These are phyloP conservation scores for Backusella tarrabulga DNA, from an alignment of 192 early-diverging fungal genomes.

Conservation along the genomic window DNA sequence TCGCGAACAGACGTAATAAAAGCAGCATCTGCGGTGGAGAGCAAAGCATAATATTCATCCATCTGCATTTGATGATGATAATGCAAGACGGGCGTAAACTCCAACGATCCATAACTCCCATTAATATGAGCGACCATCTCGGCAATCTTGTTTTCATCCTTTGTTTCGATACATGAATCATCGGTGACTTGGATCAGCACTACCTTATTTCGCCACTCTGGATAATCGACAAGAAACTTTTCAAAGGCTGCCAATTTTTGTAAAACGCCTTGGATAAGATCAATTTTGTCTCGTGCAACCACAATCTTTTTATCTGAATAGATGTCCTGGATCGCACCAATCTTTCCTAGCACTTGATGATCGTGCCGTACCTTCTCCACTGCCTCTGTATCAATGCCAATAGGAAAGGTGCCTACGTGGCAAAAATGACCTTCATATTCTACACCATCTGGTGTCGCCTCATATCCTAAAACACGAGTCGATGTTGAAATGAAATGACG, in stretches of 20 bases:
- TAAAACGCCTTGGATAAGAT: constrained; percentile 89
- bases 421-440: constrained; percentile 79
- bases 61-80: constrained; percentile 89
- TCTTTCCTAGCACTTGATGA: constrained; percentile 72
- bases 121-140: constrained; percentile 94
- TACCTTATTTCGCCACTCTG: constrained; percentile 90
- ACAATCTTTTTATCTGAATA: constrained; percentile 93
- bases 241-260: constrained; percentile 96
- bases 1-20: constrained; percentile 92
- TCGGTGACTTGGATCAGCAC: constrained; percentile 96
- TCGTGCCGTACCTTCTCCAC: constrained; percentile 61
- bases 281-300: constrained; percentile 92
- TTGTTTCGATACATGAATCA: constrained; percentile 64
- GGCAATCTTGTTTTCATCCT: constrained; percentile 79
- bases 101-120: constrained; percentile 89
- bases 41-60: constrained; percentile 95
- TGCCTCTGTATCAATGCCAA: constrained; percentile 88
- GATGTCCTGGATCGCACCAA: constrained; percentile 76
- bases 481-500: constrained; percentile 92
- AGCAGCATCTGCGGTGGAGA: constrained; percentile 89
- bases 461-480: constrained; percentile 91
- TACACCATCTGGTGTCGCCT: constrained; percentile 90
- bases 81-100: constrained; percentile 93
- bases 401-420: constrained; percentile 88
- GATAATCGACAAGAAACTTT: constrained; percentile 85